Evolutionary conservation across 2,329 filamentous ascomycete genomes (phyloP), one percentile per base, ranked within the genome.

Genomic region (Colletotrichum coccodes): DNA sequence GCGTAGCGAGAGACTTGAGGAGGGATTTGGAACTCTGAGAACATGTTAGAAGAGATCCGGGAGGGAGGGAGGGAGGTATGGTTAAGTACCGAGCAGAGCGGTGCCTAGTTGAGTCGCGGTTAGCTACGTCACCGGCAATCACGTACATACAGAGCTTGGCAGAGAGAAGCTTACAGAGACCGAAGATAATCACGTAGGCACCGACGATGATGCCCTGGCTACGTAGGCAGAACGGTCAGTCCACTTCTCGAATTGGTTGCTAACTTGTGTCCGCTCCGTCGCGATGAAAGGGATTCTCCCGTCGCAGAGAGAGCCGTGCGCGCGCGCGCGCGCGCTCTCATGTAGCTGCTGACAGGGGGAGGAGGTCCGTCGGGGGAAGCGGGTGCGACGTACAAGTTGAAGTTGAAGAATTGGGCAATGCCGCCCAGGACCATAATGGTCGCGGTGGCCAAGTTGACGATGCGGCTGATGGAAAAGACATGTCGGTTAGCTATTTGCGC

Each of bases 1-100:
- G 94, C 95, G 85, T 98, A 97, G 83, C 94, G 92, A 67, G 94
- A 92, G 62, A 97, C 87, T 80, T 97, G 95, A 68, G 95, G 94
- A 58, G 96, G 95, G 75, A 98, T 95, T 82, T 97, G 92, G 85
- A 98, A 97, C 83, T 99, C 96, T 87, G 75, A 23, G 9, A 58
- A 12, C 16, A 12, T 34, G 49, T 61, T 47, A 66, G 57, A 6
- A 53, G 50, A 40, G 42, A 26, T 42, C 49, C 60, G 23, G 47
- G 32, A 16, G 47, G 32, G 14, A 11, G n/a, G 30, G 26, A 18
- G n/a, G 21, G 30, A 32, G 9, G 14, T 11, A 36, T 59, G 8
- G n/a, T 40, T 30, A 67, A 77, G 40, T 82, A 87, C 86, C 86
- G 74, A 94, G 88, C 56, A 92, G 86, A 52, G 86, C 92, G 72